Evolutionary conservation across 2,329 filamentous ascomycete genomes (phyloP).

Genomic region (Sordariomycetes sp.): DNA sequence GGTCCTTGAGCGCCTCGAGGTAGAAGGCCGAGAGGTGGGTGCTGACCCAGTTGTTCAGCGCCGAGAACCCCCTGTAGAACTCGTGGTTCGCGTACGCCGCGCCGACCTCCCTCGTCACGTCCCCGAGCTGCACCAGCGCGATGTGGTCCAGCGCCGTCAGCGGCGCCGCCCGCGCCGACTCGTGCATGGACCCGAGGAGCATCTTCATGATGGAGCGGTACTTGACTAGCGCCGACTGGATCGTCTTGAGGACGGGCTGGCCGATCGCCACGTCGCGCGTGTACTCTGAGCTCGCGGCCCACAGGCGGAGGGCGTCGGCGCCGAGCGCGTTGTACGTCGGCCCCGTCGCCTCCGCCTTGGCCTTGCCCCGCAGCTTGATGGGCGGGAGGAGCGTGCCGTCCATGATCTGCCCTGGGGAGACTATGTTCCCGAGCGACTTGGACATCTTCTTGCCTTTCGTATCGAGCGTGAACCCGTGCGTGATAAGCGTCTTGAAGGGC

Average conservation of each 20-base stretch:
- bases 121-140: conserved; percentile 62
- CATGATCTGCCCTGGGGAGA: conserved; percentile 75
- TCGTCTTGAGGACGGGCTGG: conserved; percentile 61
- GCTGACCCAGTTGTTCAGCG: conserved; percentile 72
- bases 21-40: conserved; percentile 87
- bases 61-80: conserved; percentile 66
- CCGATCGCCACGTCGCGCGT: conserved; percentile 80
- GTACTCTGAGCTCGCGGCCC: conserved; percentile 88
- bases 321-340: conserved; percentile 60
- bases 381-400: conserved; percentile 68
- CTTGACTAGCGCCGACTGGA: conserved; percentile 71
- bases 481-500: conserved; percentile 84
- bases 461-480: conserved; percentile 91
- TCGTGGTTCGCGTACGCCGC: conserved; percentile 60
- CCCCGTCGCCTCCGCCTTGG: not conserved
- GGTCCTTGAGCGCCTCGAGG: conserved; percentile 84
- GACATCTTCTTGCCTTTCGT: conserved; percentile 94
- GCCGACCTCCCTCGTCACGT: conserved; percentile 54
- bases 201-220: conserved; percentile 87
- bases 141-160: conserved; percentile 60
- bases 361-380: conserved; percentile 49
- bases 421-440: conserved; percentile 86
- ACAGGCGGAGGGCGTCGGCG: conserved; percentile 77
- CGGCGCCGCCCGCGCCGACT: conserved; percentile 35
- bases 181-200: conserved; percentile 65